Evolutionary conservation across 176 grass and related monocot genomes (phyloP), one percentile per base, ranked within the genome.

Genomic region (Musa itinerans): DNA sequence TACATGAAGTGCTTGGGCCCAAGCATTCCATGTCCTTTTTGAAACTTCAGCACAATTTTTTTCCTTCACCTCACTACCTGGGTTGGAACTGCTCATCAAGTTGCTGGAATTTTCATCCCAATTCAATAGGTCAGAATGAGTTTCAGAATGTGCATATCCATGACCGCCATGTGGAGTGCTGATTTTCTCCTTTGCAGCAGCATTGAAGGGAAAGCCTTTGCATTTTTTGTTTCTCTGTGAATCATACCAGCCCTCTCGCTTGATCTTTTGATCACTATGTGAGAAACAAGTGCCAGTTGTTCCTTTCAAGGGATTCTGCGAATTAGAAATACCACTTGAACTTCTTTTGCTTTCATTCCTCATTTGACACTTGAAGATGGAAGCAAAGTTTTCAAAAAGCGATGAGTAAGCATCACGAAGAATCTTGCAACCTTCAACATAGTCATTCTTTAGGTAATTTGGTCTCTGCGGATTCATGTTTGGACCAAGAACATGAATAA

Each of bases 381-480:
- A 83, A 59, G 80, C 80, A 57, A 98, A 98, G 63, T 76, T 89
- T 73, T 87, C 78, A 82, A 98, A 98, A 66, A 98, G 82, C 58
- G 88, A 98, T 75, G 17, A 80, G 74, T 93, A 98, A 73, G 86
- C 86, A 50, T 98, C 88, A 65, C 14, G 63, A 70, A 93, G 94
- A 86, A 93, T 81, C 56, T 87, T 89, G 87, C 81, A 86, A 16
- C 94, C 86, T 89, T 90, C 80, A 10, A 67, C 80, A 79, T 98
- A 98, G 76, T 98, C 84, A 87, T 91, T 93, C 57, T 91, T 85
- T 15, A 98, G 88, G 80, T 74, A 91, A 72, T 98, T 82, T 75
- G 88, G 90, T 43, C 90, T 87, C 83, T 91, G 89, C 76, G 90
- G 90, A 59, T 98, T 98, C 90, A 98, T 98, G 83, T 98, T 98